Evolutionary conservation across 179 eudicot species (phyloP).

Genomic region (Drosera spatulata): DNA sequence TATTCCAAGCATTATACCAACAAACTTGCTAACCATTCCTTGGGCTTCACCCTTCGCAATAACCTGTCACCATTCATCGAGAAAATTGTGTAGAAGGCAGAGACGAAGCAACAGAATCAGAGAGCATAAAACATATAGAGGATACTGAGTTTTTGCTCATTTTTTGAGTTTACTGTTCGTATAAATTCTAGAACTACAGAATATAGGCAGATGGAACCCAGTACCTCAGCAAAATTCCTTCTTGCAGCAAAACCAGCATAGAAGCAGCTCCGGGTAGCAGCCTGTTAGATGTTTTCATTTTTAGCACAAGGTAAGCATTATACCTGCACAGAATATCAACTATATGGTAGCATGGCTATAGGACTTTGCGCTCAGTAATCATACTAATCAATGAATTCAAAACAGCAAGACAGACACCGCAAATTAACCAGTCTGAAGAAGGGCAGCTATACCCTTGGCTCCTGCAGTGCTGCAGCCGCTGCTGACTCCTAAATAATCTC

Average conservation of each 20-base stretch:
- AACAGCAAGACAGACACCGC: neutral
- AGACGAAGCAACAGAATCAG: neutral
- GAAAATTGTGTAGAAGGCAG: constrained; percentile 2
- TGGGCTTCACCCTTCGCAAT: constrained; percentile 99
- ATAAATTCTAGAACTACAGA: neutral
- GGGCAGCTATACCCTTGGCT: neutral
- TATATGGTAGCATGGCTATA: too few species aligned
- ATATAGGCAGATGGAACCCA: neutral
- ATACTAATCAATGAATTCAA: neutral
- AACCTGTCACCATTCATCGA: constrained; percentile 42
- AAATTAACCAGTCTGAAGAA: neutral
- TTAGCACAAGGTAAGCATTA: constrained; percentile 5
- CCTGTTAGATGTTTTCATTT: constrained; percentile 27
- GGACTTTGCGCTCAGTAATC: neutral
- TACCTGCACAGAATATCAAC: neutral
- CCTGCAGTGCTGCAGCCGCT: neutral
- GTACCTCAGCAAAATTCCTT: constrained; percentile 97
- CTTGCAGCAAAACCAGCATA: constrained; percentile 98
- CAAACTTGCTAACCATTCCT: constrained; percentile 99
- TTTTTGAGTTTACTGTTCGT: too few species aligned
- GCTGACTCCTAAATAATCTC: too few species aligned
- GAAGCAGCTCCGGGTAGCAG: constrained; percentile 98
- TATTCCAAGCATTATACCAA: constrained; percentile 92
- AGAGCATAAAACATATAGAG: neutral
- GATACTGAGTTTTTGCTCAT: too few species aligned